Evolutionary conservation across 106 monocot species (phyloP).

Genomic region (Cymbidium sinense): DNA sequence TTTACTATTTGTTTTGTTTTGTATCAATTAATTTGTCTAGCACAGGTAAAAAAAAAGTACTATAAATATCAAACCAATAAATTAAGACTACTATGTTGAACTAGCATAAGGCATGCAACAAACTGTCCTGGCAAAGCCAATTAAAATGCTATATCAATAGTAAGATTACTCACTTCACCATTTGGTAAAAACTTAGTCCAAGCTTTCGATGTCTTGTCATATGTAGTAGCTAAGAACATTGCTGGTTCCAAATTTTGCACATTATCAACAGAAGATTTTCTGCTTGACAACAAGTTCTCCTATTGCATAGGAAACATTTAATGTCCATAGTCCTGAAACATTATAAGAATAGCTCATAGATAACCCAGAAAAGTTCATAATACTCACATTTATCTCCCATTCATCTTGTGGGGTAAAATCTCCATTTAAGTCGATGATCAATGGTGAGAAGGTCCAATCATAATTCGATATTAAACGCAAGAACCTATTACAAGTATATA

Average conservation of each 20-base stretch:
- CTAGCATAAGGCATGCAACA: background rate
- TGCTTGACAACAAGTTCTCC: slow-evolving; percentile 61
- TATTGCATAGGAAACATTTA: slow-evolving; percentile 14
- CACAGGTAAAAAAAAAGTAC: background rate
- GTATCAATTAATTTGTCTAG: background rate
- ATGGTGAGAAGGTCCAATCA: slow-evolving; percentile 78
- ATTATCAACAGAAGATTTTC: slow-evolving; percentile 66
- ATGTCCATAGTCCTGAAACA: background rate
- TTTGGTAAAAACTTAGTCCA: slow-evolving; percentile 83
- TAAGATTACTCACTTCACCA: slow-evolving; percentile 35
- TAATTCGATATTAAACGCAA: slow-evolving; percentile 71
- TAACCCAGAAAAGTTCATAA: background rate
- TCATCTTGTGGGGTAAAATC: slow-evolving; percentile 55
- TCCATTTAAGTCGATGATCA: slow-evolving; percentile 85
- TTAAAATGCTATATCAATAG: background rate
- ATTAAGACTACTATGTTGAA: background rate
- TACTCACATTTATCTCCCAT: slow-evolving; percentile 66
- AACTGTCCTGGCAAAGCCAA: background rate
- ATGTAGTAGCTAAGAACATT: slow-evolving; percentile 87
- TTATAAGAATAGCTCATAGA: background rate
- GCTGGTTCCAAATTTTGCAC: slow-evolving; percentile 36
- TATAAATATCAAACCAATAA: background rate
- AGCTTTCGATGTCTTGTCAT: slow-evolving; percentile 84
- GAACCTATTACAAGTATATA: slow-evolving; percentile 41
- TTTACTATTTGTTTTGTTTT: too few relatives aligned